Evolutionary conservation across 208 protist species (phyloP).

Genomic region (Acanthamoeba triangularis): DNA sequence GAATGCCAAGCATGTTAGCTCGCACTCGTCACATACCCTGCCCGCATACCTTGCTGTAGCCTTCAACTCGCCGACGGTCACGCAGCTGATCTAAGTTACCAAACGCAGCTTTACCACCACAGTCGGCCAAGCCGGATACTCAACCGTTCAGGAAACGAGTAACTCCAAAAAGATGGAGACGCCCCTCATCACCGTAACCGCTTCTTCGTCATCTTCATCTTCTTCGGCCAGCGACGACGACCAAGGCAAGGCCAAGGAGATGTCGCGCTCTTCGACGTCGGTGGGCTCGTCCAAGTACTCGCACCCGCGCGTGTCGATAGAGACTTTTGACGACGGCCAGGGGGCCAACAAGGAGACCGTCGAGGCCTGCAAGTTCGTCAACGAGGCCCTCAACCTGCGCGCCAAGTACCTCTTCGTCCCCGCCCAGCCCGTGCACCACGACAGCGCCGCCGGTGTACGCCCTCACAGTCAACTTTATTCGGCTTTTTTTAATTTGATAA

Average conservation of each 20-base stretch:
- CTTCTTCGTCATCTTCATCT: too few relatives aligned
- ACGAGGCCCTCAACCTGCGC: constrained; percentile 59
- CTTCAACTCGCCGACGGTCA: background rate
- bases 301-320: constrained; percentile 33
- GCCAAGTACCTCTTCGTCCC: constrained; percentile 74
- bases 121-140: background rate
- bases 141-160: too few relatives aligned
- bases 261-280: background rate
- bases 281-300: background rate
- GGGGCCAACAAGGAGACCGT: constrained; percentile 9
- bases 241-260: background rate
- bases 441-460: background rate
- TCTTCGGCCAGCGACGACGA: background rate
- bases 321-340: constrained; percentile 41
- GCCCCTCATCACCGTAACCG: background rate
- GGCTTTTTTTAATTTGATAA: too few relatives aligned
- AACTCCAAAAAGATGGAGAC: background rate
- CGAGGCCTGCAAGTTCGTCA: constrained; percentile 39
- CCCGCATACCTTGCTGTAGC: background rate
- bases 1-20: background rate
- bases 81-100: too few relatives aligned
- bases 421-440: too few relatives aligned
- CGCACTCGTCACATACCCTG: background rate
- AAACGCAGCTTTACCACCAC: background rate
- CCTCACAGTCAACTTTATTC: too few relatives aligned